Evolutionary conservation across 2,329 filamentous ascomycete species (phyloP).

Genomic region (Exophiala sp.): DNA sequence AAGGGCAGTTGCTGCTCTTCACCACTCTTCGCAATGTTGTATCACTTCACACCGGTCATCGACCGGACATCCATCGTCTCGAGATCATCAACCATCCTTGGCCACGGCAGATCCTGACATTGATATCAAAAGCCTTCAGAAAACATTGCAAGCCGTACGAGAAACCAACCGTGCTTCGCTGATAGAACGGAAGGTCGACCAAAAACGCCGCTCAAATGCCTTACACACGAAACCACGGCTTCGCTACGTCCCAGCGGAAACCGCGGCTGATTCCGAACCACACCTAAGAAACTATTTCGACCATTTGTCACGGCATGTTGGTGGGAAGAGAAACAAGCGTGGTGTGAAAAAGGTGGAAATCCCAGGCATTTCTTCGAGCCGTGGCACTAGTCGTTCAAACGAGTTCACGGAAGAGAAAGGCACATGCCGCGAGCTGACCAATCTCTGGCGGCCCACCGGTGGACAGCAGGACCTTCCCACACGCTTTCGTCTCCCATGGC

Average conservation of each 20-base stretch:
- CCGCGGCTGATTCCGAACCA: neutral
- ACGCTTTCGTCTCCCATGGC: slow-evolving; percentile 17
- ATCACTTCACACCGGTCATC: neutral
- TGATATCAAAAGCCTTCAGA: slow-evolving; percentile 30
- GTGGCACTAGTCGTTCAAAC: neutral
- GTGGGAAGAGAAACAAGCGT: neutral
- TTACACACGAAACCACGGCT: neutral
- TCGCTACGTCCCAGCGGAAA: neutral
- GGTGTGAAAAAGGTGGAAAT: neutral
- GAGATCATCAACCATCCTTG: neutral
- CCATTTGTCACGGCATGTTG: neutral
- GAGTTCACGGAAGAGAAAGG: slow-evolving; percentile 9
- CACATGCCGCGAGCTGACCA: slow-evolving; percentile 9
- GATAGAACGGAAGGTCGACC: slow-evolving; percentile 25
- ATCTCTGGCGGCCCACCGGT: slow-evolving; percentile 17
- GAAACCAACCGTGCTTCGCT: slow-evolving; percentile 30
- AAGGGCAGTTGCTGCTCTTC: neutral
- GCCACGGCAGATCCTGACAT: slow-evolving; percentile 22
- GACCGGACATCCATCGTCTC: neutral
- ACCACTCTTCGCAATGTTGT: neutral
- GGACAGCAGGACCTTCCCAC: slow-evolving; percentile 1
- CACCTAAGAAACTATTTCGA: neutral
- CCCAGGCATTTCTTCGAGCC: neutral
- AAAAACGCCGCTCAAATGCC: neutral
- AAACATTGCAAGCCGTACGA: slow-evolving; percentile 36